Evolutionary conservation across 805 yeast species (phyloP), one percentile per base, ranked within the genome.

Genomic region (Wickerhamiella bombiphila): DNA sequence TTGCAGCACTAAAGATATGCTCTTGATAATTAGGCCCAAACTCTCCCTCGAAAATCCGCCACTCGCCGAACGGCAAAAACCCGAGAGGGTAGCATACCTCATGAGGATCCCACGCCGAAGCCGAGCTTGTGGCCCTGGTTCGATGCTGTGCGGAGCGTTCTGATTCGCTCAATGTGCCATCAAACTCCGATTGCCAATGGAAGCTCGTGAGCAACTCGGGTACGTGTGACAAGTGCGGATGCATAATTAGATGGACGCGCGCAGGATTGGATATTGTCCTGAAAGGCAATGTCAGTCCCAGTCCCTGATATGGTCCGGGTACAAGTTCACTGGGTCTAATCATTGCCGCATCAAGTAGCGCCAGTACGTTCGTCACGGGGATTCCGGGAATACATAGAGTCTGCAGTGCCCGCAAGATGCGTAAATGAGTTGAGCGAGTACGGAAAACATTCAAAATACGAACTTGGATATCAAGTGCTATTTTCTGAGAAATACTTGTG

Each of bases 11-110:
- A 15, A 30, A 30, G 22, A 15, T 16, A n/a, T 13, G 11, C 5
- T 16, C 14, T 20, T 5, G 22, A 17, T 17, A 30, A 15, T 30
- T 17, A 7, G 5, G 7, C 5, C 33, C 33, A n/a, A 30, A 30
- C 7, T 13, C 33, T 17, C 18, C 33, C 8, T 13, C 5, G 33
- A 30, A 30, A 6, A 22, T 13, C 22, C 13, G 14, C 33, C 33
- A 30, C 16, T 15, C 21, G 13, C 6, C 7, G 14, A 30, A n/a
- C 5, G 33, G 33, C 5, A 30, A 20, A 30, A 13, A 30, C 6
- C 33, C 33, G 5, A 30, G 33, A 30, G 33, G 33, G n/a, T 30
- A 30, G 22, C 19, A 30, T 13, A 30, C 32, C 18, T 13, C 33
- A 13, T 13, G 22, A 17, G 11, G 22, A 13, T 24, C 26, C 26